phyloP scores from a whole-genome alignment of 805 yeast genomes.

The Komagataella mondaviorum region DNA sequence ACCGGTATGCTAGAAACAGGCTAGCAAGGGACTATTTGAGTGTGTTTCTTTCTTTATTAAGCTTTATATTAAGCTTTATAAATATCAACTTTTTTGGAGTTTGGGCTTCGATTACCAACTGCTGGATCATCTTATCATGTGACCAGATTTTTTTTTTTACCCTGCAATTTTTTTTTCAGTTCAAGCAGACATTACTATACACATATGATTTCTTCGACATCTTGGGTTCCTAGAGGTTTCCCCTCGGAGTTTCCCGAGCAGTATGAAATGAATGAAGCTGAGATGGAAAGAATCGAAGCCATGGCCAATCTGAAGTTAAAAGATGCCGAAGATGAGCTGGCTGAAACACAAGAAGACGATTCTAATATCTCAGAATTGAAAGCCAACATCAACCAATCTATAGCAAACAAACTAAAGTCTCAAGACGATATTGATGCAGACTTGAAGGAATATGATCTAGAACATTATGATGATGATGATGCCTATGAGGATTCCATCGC shows the following conservation, averaged over 20 bases:
- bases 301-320: constrained; percentile 74
- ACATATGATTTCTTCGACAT: constrained; percentile 75
- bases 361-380: constrained; percentile 6
- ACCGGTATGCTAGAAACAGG: neutral
- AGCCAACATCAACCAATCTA: neutral
- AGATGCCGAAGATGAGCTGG: constrained; percentile 59
- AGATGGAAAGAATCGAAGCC: constrained; percentile 78
- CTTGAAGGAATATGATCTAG: constrained; percentile 77
- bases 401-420: constrained; percentile 20
- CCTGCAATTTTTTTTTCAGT: neutral
- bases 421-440: constrained; percentile 69
- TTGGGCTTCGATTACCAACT: no score
- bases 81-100: no score
- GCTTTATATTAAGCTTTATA: no score
- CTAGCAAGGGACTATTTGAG: no score
- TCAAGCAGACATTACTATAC: neutral
- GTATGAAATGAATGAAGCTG: constrained; percentile 82
- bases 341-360: constrained; percentile 27
- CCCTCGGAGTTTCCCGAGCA: constrained; percentile 88
- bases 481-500: constrained; percentile 30
- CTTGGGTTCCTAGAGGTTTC: constrained; percentile 95
- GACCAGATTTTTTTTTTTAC: neutral
- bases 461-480: constrained; percentile 65
- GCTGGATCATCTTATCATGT: neutral
- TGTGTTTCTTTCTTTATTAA: no score